A percentile compares a stretch with the other conserved stretches of the same genome.
Conservation (phyloP, 371 early-diverging fungal species). For the Mortierella sp. region DNA sequence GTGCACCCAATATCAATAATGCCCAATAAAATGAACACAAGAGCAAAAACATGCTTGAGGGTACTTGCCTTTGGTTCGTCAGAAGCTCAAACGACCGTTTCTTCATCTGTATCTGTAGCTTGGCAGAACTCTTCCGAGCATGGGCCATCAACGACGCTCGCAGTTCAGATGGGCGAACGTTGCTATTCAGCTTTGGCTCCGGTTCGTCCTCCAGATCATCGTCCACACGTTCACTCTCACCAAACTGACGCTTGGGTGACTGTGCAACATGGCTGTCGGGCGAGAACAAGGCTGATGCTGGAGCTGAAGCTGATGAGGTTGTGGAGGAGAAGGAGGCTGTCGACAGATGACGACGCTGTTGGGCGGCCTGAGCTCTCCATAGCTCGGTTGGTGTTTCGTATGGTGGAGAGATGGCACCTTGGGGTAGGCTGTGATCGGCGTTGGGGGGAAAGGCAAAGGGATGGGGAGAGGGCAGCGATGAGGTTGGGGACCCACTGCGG, state of each 20-base stretch:
- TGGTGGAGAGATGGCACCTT: background rate
- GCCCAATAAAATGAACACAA: too few species aligned
- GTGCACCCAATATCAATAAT: too few species aligned
- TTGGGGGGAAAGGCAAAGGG: conserved; percentile 12
- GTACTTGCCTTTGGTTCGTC: conserved; percentile 39
- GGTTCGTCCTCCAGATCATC: conserved; percentile 13
- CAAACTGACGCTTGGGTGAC: conserved; percentile 25
- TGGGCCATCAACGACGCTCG: conserved; percentile 46
- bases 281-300: conserved; percentile 3
- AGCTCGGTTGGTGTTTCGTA: conserved; percentile 20
- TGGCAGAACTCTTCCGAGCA: conserved; percentile 21
- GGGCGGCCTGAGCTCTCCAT: conserved; percentile 41
- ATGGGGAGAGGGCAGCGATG: conserved; percentile 24
- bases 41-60: too few species aligned
- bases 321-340: conserved; percentile 30
- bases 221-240: conserved; percentile 31
- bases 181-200: conserved; percentile 25
- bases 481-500: background rate
- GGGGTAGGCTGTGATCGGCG: too few species aligned
- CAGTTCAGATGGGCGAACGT: conserved; percentile 41
- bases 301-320: conserved; percentile 7
- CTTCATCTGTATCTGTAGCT: conserved; percentile 11
- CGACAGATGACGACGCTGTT: conserved; percentile 40
- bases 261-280: conserved; percentile 6
- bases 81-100: conserved; percentile 17